phyloP scores from a whole-genome alignment of 352 stramenopile species.

The Phytophthora pisi region DNA sequence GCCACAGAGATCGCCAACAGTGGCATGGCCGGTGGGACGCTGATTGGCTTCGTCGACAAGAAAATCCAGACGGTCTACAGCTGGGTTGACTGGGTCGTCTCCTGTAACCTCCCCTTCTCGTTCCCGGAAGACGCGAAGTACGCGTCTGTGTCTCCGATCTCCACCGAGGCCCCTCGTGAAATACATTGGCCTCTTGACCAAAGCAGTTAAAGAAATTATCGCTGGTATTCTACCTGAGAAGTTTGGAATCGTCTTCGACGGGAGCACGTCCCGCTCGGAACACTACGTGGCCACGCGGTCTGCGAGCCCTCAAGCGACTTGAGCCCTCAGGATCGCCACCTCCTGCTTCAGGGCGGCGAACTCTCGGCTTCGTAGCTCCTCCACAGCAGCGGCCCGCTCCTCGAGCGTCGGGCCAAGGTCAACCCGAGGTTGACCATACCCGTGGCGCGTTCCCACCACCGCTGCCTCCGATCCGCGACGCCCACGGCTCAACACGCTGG shows the following conservation, averaged over 20 bases:
- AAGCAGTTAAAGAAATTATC: background rate
- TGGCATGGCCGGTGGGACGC: background rate
- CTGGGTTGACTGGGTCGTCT: slow-evolving; percentile 7
- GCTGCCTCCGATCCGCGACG: background rate
- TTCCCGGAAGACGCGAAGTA: slow-evolving; percentile 4
- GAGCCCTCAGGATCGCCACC: background rate
- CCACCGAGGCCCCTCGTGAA: background rate
- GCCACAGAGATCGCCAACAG: background rate
- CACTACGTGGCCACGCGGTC: too few species aligned
- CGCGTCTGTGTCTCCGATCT: background rate
- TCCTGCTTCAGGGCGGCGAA: background rate
- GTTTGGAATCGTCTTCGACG: slow-evolving; percentile 8
- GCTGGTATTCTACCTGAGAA: background rate
- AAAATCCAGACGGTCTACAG: slow-evolving; percentile 2
- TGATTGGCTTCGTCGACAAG: slow-evolving; percentile 9
- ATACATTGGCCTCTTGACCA: background rate
- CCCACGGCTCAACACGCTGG: background rate
- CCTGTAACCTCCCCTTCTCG: slow-evolving; percentile 3
- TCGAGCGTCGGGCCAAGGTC: too few species aligned
- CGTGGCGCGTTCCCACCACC: background rate
- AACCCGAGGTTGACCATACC: background rate
- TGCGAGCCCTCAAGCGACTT: background rate
- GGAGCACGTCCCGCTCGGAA: too few species aligned
- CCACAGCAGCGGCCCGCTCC: background rate
- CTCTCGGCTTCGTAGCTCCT: background rate